Base-by-base conservation (phyloP, 2,329 filamentous ascomycete genomes). In the Fusarium siculi region DNA sequence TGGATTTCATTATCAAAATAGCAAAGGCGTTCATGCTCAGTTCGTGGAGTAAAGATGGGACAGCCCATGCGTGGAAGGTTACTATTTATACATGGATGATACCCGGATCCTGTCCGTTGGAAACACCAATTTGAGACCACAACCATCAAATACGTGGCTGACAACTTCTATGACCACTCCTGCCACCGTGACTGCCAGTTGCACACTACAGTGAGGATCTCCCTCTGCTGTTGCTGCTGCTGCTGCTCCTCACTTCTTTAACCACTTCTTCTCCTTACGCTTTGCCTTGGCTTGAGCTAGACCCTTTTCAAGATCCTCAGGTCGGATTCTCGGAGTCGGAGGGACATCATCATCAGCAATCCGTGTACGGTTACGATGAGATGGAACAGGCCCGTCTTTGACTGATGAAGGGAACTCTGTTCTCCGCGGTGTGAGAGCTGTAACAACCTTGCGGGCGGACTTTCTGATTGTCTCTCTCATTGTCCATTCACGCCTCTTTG, bases 401-500 rank as follows among this genome's bases (percentile, higher is more conserved):
- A 88, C 85, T 23, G 88, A 88, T 52, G 82, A 86, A 6, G 90
- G 90, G 68, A 92, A 92, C 74, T 91, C 89, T 63, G 85, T 82
- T 63, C 89, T 85, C 53, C 89, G 84, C 10, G 90, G 90, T n/a
- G 90, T 92, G 62, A 92, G 84, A 9, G 87, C 90, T 8, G 86
- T 87, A 47, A 87, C 88, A 34, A 92, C 89, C 77, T 85, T 90
- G 70, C 86, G 87, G 37, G 90, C 90, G 4, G 93, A 95, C 72
- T 89, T 89, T 62, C 91, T 88, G 64, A 97, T 86, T 36, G 87
- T 92, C 79, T 93, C 90, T 66, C 91, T 89, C 74, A 96, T 85
- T 74, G 91, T 93, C 94, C 94, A 96, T 81, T 95, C 93, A 52
- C 91, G 90, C 84, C 94, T 95, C 86, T 96, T 96, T 62, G 94